Percentiles rank a stretch among this genome's conserved stretches.
Conservation (phyloP, 768 basidiomycete genomes). For the Termitomyces sp. region DNA sequence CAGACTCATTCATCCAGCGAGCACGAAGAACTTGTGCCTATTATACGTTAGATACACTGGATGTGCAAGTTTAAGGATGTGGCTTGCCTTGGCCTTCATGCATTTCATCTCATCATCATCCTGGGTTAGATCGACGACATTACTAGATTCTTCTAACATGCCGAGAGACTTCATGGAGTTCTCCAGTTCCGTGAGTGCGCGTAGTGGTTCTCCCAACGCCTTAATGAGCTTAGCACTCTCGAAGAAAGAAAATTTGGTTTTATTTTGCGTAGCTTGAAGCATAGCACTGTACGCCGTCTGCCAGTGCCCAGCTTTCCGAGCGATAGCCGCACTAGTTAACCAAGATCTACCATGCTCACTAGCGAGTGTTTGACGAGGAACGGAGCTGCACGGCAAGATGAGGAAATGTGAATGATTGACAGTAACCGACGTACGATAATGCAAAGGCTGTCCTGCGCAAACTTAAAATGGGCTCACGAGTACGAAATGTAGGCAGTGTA, state of each 20-base stretch:
- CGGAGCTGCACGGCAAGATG: slow-evolving; percentile 24
- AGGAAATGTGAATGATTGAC: background rate
- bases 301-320: slow-evolving; percentile 90
- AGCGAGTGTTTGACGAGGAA: slow-evolving; percentile 36
- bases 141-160: slow-evolving; percentile 37
- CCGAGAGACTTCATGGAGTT: slow-evolving; percentile 58
- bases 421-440: slow-evolving; percentile 47
- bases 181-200: slow-evolving; percentile 85
- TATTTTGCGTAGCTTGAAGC: slow-evolving; percentile 79
- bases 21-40: slow-evolving; percentile 81
- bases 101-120: slow-evolving; percentile 47
- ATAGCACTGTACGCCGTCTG: slow-evolving; percentile 97
- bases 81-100: slow-evolving; percentile 69
- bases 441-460: slow-evolving; percentile 85
- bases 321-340: slow-evolving; percentile 93
- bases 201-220: slow-evolving; percentile 73
- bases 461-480: slow-evolving; percentile 84
- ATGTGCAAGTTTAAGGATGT: background rate
- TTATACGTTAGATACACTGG: background rate
- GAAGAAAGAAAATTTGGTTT: slow-evolving; percentile 75
- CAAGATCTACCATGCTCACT: slow-evolving; percentile 79
- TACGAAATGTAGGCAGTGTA: slow-evolving; percentile 84
- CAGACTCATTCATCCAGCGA: slow-evolving; percentile 91
- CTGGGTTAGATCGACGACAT: slow-evolving; percentile 57
- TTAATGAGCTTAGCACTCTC: slow-evolving; percentile 88